These are phyloP conservation scores for Aspergillus intermedius DNA, from an alignment of 2,329 filamentous ascomycete species.

Conservation along the genomic window DNA sequence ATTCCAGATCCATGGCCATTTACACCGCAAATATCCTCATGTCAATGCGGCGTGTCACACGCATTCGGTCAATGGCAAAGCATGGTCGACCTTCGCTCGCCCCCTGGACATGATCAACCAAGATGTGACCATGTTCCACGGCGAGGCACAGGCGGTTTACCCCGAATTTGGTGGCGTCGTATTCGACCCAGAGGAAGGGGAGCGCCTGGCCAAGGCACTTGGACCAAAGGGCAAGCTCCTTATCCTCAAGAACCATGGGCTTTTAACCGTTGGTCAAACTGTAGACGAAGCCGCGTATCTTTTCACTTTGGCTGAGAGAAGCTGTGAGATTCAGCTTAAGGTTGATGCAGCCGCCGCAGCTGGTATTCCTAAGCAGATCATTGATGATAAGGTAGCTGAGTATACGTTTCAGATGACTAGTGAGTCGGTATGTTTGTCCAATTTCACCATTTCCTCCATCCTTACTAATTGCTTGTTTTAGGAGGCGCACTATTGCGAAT, in stretches of 20 bases:
- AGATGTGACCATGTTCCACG: slow-evolving; percentile 55
- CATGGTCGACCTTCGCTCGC: slow-evolving; percentile 39
- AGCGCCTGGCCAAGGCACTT: slow-evolving; percentile 57
- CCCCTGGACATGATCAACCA: slow-evolving; percentile 42
- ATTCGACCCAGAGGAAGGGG: slow-evolving; percentile 57
- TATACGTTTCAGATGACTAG: neutral
- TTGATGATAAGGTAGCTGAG: slow-evolving; percentile 50
- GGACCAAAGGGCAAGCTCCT: slow-evolving; percentile 53
- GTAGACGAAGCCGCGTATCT: slow-evolving; percentile 70
- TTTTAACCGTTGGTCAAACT: slow-evolving; percentile 63
- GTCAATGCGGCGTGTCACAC: slow-evolving; percentile 42
- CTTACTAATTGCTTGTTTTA: no score
- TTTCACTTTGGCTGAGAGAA: slow-evolving; percentile 62
- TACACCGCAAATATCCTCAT: slow-evolving; percentile 51
- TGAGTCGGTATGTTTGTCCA: neutral
- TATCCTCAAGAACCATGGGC: slow-evolving; percentile 65
- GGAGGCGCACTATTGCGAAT: slow-evolving; percentile 5
- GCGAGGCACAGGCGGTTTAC: slow-evolving; percentile 31
- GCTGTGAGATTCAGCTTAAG: slow-evolving; percentile 61
- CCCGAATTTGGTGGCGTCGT: slow-evolving; percentile 32
- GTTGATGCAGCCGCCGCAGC: slow-evolving; percentile 59
- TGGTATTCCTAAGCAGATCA: slow-evolving; percentile 46
- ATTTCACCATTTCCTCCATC: no score
- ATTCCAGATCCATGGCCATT: slow-evolving; percentile 42
- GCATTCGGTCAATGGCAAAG: slow-evolving; percentile 42